Evolutionary conservation across 441 rosid species (phyloP).

Genomic region (Pelargonium citronellum): DNA sequence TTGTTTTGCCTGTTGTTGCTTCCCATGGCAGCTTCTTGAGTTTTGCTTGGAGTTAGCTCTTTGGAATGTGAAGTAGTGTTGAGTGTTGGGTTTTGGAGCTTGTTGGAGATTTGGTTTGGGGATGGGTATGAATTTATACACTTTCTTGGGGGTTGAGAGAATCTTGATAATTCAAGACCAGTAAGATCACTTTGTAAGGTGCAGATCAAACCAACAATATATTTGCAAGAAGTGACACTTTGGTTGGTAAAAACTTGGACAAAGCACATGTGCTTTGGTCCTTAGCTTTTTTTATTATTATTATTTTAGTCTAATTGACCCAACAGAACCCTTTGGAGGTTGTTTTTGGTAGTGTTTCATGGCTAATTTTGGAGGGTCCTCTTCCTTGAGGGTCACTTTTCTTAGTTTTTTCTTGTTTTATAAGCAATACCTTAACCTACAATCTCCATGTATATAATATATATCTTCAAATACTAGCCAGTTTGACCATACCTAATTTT

Average conservation of each 20-base stretch:
- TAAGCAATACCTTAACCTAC: too few species aligned
- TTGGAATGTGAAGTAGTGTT: background rate
- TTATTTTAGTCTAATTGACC: background rate
- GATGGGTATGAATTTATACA: background rate
- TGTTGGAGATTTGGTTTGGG: background rate
- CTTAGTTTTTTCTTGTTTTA: background rate
- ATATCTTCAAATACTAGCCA: too few species aligned
- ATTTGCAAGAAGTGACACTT: background rate
- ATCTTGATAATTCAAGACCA: too few species aligned
- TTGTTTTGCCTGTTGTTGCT: background rate
- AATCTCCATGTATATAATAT: too few species aligned
- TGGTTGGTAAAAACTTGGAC: background rate
- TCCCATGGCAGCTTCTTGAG: background rate
- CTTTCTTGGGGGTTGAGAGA: too few species aligned
- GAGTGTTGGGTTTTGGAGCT: background rate
- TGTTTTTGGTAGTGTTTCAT: slow-evolving; percentile 1
- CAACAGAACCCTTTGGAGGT: background rate
- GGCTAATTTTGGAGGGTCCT: background rate
- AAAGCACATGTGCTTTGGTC: slow-evolving; percentile 2
- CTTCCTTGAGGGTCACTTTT: background rate
- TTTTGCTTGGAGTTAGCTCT: background rate
- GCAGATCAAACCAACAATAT: background rate
- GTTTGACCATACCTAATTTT: too few species aligned
- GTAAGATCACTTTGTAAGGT: background rate
- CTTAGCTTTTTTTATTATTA: background rate